Evolutionary conservation across 768 basidiomycete species (phyloP), one percentile per base, ranked within the genome.

Genomic region (Mycena metata): DNA sequence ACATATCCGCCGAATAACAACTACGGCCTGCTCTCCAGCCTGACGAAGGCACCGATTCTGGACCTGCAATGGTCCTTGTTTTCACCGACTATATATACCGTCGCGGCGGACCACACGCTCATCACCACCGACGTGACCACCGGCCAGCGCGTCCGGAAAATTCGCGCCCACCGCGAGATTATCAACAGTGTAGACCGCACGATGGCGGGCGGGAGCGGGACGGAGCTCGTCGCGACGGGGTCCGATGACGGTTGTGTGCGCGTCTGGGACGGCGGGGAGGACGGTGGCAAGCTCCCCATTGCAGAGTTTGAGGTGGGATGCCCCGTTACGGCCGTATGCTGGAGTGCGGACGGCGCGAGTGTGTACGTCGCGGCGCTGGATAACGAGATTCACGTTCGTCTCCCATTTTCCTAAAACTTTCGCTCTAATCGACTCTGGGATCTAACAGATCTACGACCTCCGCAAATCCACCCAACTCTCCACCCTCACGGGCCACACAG

Each of bases 361-460:
- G 86, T 98, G 39, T 99, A 95, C 72, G 88, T 95, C n/a, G 96
- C 92, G 6, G 96, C 94, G 16, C 79, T 99, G 74, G 97, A 99
- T 80, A 99, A 99, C 72, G 95, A 96, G 78, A 91, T 99, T 68
- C 96, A 98, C 77, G 96, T 97, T 75, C 71, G 92, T 85, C 15
- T 58, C 42, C 55, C 59, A 30, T 66, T 43, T 52, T 67, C 67
- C 59, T 46, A 67, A 52, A 47, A 60, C 64, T 51, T 59, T 56
- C 26, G n/a, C 60, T 63, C 42, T n/a, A 17, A 12, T 17, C 3
- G 23, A 47, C 50, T 17, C 30, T 3, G 30, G 30, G 30, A 30
- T 30, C 30, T 36, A n/a, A 21, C 65, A 96, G 94, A 90, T 96
- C 19, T 96, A 93, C 77, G 97, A 99, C 81, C 80, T 98, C 50